phyloP scores from a whole-genome alignment of 2,329 filamentous ascomycete genomes.

The Verticillium klebahnii region DNA sequence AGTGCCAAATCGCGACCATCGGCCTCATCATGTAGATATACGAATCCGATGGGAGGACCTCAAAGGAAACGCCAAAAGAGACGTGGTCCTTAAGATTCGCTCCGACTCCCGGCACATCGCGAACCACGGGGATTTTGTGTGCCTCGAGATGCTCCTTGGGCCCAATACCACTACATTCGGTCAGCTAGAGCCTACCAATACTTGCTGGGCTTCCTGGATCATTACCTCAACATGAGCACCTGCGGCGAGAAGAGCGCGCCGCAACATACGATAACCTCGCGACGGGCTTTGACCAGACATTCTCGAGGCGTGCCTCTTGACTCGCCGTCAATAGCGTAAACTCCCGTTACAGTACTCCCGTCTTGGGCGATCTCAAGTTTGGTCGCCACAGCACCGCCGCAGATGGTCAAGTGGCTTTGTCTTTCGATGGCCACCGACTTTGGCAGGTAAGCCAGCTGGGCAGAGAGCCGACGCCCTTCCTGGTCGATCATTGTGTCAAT shows the following conservation, averaged over 20 bases:
- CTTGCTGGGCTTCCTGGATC: no score
- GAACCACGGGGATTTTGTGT: conserved; percentile 16
- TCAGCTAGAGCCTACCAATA: background rate
- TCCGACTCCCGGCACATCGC: conserved; percentile 21
- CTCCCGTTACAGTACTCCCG: conserved; percentile 16
- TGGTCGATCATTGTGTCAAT: conserved; percentile 22
- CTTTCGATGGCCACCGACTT: conserved; percentile 15
- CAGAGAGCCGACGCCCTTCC: conserved; percentile 17
- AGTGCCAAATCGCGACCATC: conserved; percentile 18
- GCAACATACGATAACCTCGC: conserved; percentile 25
- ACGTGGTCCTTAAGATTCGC: conserved; percentile 21
- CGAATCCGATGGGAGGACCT: conserved; percentile 20
- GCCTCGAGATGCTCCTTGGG: conserved; percentile 14
- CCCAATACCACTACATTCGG: conserved; percentile 22
- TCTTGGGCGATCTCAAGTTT: conserved; percentile 18
- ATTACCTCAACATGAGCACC: conserved; percentile 20
- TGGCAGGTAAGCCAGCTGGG: conserved; percentile 21
- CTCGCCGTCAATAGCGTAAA: conserved; percentile 14
- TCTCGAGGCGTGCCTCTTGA: conserved; percentile 5
- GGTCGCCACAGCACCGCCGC: conserved; percentile 22
- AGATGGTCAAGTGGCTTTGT: conserved; percentile 19
- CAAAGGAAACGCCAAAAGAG: conserved; percentile 18
- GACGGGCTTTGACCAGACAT: conserved; percentile 16
- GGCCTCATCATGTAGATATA: conserved; percentile 15
- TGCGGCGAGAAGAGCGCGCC: conserved; percentile 24